phyloP scores from a whole-genome alignment of 306 rosid genomes.

The Dalbergia oliveri region DNA sequence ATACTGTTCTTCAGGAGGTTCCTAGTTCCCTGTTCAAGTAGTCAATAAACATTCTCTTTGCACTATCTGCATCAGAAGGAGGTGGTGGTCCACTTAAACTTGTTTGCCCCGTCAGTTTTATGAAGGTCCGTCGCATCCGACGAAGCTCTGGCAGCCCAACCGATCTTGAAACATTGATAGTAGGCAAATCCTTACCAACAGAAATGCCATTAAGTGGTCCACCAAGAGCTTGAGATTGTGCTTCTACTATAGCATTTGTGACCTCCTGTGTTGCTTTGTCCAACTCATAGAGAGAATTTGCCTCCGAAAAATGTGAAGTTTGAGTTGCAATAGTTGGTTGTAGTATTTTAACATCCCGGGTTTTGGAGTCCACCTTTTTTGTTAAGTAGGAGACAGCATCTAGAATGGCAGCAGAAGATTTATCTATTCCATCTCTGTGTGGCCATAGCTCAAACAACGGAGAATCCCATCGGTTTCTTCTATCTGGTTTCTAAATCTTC shows the following conservation, averaged over 20 bases:
- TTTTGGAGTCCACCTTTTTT: slow-evolving; percentile 78
- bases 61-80: slow-evolving; percentile 85
- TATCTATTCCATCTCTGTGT: slow-evolving; percentile 67
- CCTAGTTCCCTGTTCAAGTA: slow-evolving; percentile 94
- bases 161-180: slow-evolving; percentile 64
- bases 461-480: slow-evolving; percentile 95
- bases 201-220: slow-evolving; percentile 80
- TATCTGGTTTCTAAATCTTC: slow-evolving; percentile 87
- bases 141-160: slow-evolving; percentile 93
- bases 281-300: slow-evolving; percentile 84
- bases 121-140: slow-evolving; percentile 80
- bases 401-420: slow-evolving; percentile 62
- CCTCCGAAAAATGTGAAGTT: slow-evolving; percentile 69
- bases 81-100: slow-evolving; percentile 93
- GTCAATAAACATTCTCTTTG: slow-evolving; percentile 95
- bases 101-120: slow-evolving; percentile 89
- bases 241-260: slow-evolving; percentile 78
- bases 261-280: slow-evolving; percentile 94
- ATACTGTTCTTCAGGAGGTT: slow-evolving; percentile 58
- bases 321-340: slow-evolving; percentile 97
- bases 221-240: slow-evolving; percentile 86
- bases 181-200: slow-evolving; percentile 74
- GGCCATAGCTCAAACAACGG: slow-evolving; percentile 91
- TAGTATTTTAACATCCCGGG: slow-evolving; percentile 80
- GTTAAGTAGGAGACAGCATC: slow-evolving; percentile 76